Percentiles rank a stretch among this genome's conserved stretches.
phyloP scores from a whole-genome alignment of 2,329 filamentous ascomycete species.

The Hymenoscyphus scutula region DNA sequence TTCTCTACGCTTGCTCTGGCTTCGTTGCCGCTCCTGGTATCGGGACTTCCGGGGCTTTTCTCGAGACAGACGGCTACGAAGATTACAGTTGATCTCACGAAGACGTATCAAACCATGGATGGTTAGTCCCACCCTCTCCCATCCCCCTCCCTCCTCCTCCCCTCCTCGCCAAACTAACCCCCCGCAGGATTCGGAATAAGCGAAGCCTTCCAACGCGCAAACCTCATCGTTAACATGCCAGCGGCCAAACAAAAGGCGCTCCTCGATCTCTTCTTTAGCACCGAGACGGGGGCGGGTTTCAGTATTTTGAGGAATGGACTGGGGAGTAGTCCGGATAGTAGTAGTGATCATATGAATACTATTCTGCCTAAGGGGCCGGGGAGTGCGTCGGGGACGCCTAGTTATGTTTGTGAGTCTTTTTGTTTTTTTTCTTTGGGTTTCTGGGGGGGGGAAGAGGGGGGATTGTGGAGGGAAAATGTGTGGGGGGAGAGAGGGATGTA shows the following conservation, averaged over 20 bases:
- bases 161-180: not conserved
- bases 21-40: constrained; percentile 6
- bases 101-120: constrained; percentile 40
- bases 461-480: too few relatives aligned
- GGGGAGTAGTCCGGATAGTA: constrained; percentile 38
- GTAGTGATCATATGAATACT: constrained; percentile 37
- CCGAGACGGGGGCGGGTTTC: constrained; percentile 46
- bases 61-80: constrained; percentile 18
- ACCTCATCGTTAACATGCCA: constrained; percentile 40
- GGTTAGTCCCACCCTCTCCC: not conserved
- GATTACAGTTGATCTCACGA: constrained; percentile 28
- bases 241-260: constrained; percentile 37
- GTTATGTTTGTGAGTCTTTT: constrained; percentile 40
- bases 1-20: not conserved
- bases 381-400: constrained; percentile 40
- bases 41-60: not conserved
- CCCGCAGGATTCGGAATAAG: constrained; percentile 46
- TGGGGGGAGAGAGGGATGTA: too few relatives aligned
- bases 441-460: too few relatives aligned
- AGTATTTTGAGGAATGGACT: constrained; percentile 51
- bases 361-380: constrained; percentile 47
- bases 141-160: not conserved
- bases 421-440: too few relatives aligned
- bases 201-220: constrained; percentile 46
- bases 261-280: constrained; percentile 47